Evolutionary conservation across 2,329 filamentous ascomycete genomes (phyloP).

Genomic region (Emmonsiellopsis sp.): DNA sequence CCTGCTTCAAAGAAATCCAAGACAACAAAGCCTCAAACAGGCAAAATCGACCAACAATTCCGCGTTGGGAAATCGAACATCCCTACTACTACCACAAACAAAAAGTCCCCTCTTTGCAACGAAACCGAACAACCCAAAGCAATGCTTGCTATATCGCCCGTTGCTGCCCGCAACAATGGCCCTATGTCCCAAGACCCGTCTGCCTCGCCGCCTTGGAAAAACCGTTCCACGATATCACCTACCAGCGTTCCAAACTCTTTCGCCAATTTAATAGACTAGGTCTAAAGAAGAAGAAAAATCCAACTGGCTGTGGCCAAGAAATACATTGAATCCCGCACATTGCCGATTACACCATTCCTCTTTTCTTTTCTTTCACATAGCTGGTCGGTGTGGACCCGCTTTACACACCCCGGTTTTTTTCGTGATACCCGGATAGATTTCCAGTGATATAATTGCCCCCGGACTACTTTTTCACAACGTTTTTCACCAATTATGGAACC

Average conservation of each 20-base stretch:
- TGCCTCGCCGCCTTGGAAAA: slow-evolving; percentile 7
- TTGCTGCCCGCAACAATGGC: slow-evolving; percentile 28
- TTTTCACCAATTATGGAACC: background rate
- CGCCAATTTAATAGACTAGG: slow-evolving; percentile 2
- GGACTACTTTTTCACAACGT: background rate
- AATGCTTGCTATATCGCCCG: slow-evolving; percentile 26
- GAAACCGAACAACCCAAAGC: slow-evolving; percentile 21
- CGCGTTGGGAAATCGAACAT: slow-evolving; percentile 6
- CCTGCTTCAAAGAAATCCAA: slow-evolving; percentile 6
- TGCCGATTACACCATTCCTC: background rate
- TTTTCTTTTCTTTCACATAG: background rate
- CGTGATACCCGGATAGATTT: slow-evolving; percentile 1
- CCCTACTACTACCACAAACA: slow-evolving; percentile 3
- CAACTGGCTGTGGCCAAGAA: background rate
- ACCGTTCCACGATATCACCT: slow-evolving; percentile 12
- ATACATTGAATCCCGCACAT: background rate
- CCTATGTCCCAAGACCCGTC: slow-evolving; percentile 18
- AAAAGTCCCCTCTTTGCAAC: slow-evolving; percentile 12
- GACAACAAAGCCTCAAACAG: background rate
- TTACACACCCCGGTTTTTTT: background rate
- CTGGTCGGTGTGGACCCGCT: background rate
- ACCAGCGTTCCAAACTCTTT: slow-evolving; percentile 9
- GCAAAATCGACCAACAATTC: slow-evolving; percentile 7
- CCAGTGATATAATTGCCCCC: background rate
- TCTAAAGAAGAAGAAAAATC: background rate